Percentiles rank a stretch among this genome's conserved stretches.
Conservation (phyloP, 2,329 filamentous ascomycete genomes). For the Hymenoscyphus albidus region DNA sequence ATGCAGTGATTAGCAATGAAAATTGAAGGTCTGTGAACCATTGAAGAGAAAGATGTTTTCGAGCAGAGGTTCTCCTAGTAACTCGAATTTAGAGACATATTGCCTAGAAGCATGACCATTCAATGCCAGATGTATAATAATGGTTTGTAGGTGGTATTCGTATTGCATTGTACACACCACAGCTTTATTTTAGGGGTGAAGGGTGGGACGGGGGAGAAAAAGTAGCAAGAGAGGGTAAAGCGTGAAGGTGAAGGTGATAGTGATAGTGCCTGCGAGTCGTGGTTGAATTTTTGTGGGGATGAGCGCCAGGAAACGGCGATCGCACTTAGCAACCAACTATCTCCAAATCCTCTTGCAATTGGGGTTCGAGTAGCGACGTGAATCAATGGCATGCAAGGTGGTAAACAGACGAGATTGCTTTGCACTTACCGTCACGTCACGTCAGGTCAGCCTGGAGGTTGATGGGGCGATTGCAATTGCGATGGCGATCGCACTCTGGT, state of each 20-base stretch:
- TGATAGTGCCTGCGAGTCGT: not conserved
- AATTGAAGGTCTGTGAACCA: not conserved
- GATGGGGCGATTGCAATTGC: too few relatives aligned
- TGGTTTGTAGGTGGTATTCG: not conserved
- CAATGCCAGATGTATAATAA: not conserved
- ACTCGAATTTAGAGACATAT: not conserved
- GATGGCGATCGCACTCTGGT: too few relatives aligned
- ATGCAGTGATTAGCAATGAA: not conserved
- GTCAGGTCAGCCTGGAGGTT: too few relatives aligned
- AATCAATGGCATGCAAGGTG: too few relatives aligned
- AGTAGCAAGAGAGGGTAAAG: not conserved
- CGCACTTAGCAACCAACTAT: too few relatives aligned
- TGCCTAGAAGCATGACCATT: not conserved
- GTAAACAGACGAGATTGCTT: too few relatives aligned
- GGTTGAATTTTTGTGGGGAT: too few relatives aligned
- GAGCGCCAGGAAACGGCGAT: too few relatives aligned
- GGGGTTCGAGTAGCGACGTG: too few relatives aligned
- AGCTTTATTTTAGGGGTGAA: not conserved
- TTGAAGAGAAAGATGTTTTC: not conserved
- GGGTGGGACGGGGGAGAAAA: not conserved
- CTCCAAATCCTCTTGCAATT: too few relatives aligned
- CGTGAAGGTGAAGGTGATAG: not conserved
- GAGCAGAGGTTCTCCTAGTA: not conserved
- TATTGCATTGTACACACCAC: not conserved
- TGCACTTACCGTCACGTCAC: too few relatives aligned